A percentile compares a stretch with the other conserved stretches of the same genome.
phyloP scores from a whole-genome alignment of 495 filamentous ascomycete genomes.

The Lophiotrema nucula region DNA sequence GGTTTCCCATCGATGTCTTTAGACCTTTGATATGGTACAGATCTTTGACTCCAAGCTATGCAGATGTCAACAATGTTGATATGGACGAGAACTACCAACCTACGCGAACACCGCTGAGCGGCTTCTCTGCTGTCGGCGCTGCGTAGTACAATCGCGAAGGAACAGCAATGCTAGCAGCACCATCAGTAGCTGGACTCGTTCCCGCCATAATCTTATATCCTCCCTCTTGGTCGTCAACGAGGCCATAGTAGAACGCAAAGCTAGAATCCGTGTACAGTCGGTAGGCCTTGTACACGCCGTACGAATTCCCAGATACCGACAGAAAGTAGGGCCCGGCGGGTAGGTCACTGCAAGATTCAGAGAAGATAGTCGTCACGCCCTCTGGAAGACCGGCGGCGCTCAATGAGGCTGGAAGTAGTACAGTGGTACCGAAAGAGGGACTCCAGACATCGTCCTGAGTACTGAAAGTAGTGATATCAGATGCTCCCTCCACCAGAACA shows the following conservation, averaged over 20 bases:
- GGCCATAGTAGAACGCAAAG: neutral
- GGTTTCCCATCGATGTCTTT: neutral
- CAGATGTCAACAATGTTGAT: neutral
- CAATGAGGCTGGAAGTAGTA: neutral
- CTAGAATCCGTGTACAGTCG: neutral
- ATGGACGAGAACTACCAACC: too few species aligned
- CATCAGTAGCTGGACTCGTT: neutral
- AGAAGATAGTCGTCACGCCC: neutral
- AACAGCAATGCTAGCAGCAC: neutral
- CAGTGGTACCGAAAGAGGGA: neutral
- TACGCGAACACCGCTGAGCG: neutral
- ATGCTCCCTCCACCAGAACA: neutral
- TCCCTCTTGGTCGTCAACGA: neutral
- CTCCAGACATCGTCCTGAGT: neutral
- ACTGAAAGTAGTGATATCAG: neutral
- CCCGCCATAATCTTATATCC: neutral
- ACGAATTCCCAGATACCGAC: neutral
- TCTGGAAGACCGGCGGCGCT: neutral
- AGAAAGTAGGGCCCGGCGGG: neutral
- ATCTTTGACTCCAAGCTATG: constrained; percentile 10
- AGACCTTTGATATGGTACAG: neutral
- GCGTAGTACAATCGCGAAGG: constrained; percentile 6
- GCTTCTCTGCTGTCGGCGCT: neutral
- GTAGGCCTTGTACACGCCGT: neutral
- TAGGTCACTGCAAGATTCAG: neutral